Percentiles rank a stretch among this genome's conserved stretches.
These are phyloP conservation scores for Allomyces macrogynus DNA, from an alignment of 192 early-diverging fungal genomes.

Conservation along the genomic window DNA sequence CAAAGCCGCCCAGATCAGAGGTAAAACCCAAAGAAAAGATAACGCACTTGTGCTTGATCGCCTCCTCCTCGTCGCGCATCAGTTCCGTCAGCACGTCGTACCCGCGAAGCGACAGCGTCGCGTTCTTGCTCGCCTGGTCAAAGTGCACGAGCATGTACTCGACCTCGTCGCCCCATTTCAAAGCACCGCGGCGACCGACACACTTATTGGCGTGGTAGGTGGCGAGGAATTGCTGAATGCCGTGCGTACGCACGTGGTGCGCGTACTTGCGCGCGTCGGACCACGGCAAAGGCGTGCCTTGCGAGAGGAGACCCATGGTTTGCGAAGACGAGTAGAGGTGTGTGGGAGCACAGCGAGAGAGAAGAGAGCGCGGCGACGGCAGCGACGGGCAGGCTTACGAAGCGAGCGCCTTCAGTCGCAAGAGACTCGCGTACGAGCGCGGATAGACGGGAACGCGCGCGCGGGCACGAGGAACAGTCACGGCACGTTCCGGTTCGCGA, in stretches of 20 bases:
- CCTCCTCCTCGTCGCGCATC: slow-evolving; percentile 48
- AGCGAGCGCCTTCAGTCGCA: no score
- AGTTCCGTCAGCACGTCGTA: slow-evolving; percentile 57
- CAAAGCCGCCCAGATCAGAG: no score
- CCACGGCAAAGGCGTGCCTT: slow-evolving; percentile 97
- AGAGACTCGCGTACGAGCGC: no score
- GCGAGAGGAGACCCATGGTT: slow-evolving; percentile 74
- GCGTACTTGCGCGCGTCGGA: slow-evolving; percentile 64
- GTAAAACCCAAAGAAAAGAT: no score
- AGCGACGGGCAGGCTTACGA: no score
- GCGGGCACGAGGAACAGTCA: no score
- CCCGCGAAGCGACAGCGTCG: slow-evolving; percentile 55
- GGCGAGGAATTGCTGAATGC: slow-evolving; percentile 82
- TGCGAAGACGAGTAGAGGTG: no score
- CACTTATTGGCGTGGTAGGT: slow-evolving; percentile 68
- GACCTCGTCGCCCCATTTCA: slow-evolving; percentile 95
- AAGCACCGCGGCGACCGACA: slow-evolving; percentile 42
- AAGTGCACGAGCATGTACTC: slow-evolving; percentile 80
- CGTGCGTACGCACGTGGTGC: slow-evolving; percentile 69
- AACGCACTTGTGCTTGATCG: background rate
- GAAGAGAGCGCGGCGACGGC: no score
- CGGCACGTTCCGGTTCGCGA: no score
- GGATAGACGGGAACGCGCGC: no score
- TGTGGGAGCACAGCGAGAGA: no score
- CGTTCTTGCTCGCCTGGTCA: slow-evolving; percentile 47